Percentiles rank a stretch among this genome's conserved stretches.
These are phyloP conservation scores for Nephromyces sp. DNA, from an alignment of 169 alveolate genomes.

Conservation along the genomic window DNA sequence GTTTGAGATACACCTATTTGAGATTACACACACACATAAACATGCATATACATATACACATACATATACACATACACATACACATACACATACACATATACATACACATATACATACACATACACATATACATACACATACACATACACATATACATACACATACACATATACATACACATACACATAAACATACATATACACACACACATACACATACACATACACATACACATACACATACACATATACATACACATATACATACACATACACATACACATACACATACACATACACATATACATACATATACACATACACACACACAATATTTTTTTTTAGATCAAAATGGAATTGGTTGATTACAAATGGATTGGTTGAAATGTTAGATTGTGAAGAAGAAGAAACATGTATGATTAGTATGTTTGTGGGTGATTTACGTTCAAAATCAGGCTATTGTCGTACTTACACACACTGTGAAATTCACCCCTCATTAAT, in stretches of 20 bases:
- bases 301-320: background rate
- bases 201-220: no score
- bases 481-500: conserved; percentile 99
- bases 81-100: background rate
- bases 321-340: background rate
- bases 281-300: background rate
- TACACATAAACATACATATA: no score
- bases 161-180: background rate
- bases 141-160: background rate
- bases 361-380: conserved; percentile 85
- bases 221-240: no score
- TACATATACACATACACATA: background rate
- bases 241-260: no score
- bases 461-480: conserved; percentile 89
- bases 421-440: conserved; percentile 95
- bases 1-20: no score
- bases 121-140: background rate
- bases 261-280: background rate
- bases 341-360: conserved; percentile 22
- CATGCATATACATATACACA: no score
- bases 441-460: conserved; percentile 32
- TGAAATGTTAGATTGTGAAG: conserved; percentile 99
- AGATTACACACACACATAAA: no score
- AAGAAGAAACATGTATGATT: conserved; percentile 98
- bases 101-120: background rate